phyloP scores from a whole-genome alignment of 1,284 basidiomycete genomes.

The Apiotrichum sp. region DNA sequence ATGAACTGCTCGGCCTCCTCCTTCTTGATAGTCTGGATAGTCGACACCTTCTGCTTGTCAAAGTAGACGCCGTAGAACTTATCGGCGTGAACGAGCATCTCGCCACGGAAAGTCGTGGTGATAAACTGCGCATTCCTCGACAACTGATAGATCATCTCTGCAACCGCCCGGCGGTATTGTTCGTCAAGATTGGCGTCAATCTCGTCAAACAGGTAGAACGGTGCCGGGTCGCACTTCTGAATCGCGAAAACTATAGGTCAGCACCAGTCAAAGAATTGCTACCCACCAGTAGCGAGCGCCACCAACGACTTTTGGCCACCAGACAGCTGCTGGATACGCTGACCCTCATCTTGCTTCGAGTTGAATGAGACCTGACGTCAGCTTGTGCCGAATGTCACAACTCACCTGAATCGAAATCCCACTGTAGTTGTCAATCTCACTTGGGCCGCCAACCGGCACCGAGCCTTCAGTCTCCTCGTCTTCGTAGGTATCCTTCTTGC shows the following conservation, averaged over 20 bases:
- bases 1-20: slow-evolving; percentile 43
- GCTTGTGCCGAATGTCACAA: not conserved
- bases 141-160: slow-evolving; percentile 94
- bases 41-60: slow-evolving; percentile 85
- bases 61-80: slow-evolving; percentile 99
- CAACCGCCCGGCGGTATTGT: slow-evolving; percentile 94
- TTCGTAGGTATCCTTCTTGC: slow-evolving; percentile 58
- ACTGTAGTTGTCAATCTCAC: slow-evolving; percentile 86
- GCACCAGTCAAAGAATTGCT: not conserved
- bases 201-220: slow-evolving; percentile 99
- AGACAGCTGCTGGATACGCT: slow-evolving; percentile 92
- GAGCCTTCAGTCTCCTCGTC: slow-evolving; percentile 44
- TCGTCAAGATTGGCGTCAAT: slow-evolving; percentile 98
- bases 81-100: slow-evolving; percentile 77
- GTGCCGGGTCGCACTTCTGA: slow-evolving; percentile 98
- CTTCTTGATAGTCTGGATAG: slow-evolving; percentile 40
- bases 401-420: slow-evolving; percentile 91
- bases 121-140: slow-evolving; percentile 89
- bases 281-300: slow-evolving; percentile 78
- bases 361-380: slow-evolving; percentile 68
- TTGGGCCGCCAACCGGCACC: slow-evolving; percentile 52
- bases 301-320: slow-evolving; percentile 98
- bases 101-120: slow-evolving; percentile 95
- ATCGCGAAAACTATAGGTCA: slow-evolving; percentile 80
- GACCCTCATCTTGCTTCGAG: slow-evolving; percentile 91